Evolutionary conservation across 345 rosid genomes (phyloP), one percentile per base, ranked within the genome.

Genomic region (Boechera retrofracta): DNA sequence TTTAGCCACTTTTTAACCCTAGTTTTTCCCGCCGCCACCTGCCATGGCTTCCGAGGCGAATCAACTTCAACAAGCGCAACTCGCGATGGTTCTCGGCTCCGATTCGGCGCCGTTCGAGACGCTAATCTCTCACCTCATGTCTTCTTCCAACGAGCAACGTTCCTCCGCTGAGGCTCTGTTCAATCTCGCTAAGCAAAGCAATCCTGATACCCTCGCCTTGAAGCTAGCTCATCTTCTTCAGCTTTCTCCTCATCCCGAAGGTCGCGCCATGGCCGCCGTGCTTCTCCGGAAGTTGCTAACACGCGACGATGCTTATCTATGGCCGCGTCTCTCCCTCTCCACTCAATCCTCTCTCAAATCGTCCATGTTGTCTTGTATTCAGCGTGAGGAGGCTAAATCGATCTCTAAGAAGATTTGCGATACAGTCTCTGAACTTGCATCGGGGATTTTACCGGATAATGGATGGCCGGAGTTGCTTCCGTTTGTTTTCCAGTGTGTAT

Each of bases 391-490:
- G n/a, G 74, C 88, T 9, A 96, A 91, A 63, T 85, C 98, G 49
- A 91, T 91, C 51, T 76, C 89, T 1, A 92, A 91, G 84, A 96
- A 96, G 88, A 77, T 96, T 12, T 91, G 98, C 80, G 99, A 93
- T 62, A 96, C 98, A 12, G 86, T 96, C 58, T 89, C 99, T 6
- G 99, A 96, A 85, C 91, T 96, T 42, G 98, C 99, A 15, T 89
- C 97, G 0, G 87, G 91, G 57, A 89, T 96, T 71, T 61, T 96
- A 21, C 91, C 90, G 2, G 97, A 93, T 1, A 89, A 91, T 29
- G 94, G 91, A 0, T 96, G 99, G 99, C 99, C 99, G 1, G 99
- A 96, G 87, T 79, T 96, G 41, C 67, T 96, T 29, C 99, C 98
- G 3, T 96, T 93, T 53, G 91, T 96, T 88, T 96, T 96, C 68